These are phyloP conservation scores for Filosporella fistucella DNA, from an alignment of 495 filamentous ascomycete species.

Conservation along the genomic window DNA sequence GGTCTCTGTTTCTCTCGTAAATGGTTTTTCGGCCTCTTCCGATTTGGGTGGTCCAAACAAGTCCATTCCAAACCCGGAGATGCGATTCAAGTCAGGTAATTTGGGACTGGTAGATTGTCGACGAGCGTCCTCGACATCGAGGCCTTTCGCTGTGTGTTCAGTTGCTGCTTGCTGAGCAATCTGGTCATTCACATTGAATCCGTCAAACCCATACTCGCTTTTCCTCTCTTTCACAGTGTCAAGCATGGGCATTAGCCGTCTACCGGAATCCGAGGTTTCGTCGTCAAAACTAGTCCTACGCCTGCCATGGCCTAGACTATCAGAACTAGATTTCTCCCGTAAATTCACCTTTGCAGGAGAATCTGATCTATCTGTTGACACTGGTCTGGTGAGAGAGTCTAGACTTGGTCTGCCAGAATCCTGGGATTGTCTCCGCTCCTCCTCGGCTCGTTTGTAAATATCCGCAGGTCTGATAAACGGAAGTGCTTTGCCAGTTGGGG, in stretches of 20 bases:
- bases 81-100: constrained; percentile 59
- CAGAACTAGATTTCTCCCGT: constrained; percentile 11
- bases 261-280: constrained; percentile 25
- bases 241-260: constrained; percentile 34
- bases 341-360: constrained; percentile 14
- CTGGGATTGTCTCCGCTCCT: constrained; percentile 58
- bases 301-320: constrained; percentile 6
- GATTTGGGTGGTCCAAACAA: constrained; percentile 12
- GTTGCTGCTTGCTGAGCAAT: background rate
- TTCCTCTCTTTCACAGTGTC: constrained; percentile 53
- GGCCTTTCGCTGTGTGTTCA: background rate
- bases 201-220: constrained; percentile 51
- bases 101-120: constrained; percentile 42
- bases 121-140: constrained; percentile 6
- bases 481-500: constrained; percentile 35
- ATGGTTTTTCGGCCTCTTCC: background rate
- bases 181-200: constrained; percentile 22
- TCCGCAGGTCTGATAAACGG: constrained; percentile 74
- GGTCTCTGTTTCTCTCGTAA: background rate
- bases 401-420: constrained; percentile 46
- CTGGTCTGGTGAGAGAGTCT: constrained; percentile 29
- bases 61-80: constrained; percentile 58
- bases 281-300: constrained; percentile 24
- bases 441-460: constrained; percentile 69
- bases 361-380: constrained; percentile 9